Evolutionary conservation across 106 monocot species (phyloP).

Genomic region (Platanthera zijinensis): DNA sequence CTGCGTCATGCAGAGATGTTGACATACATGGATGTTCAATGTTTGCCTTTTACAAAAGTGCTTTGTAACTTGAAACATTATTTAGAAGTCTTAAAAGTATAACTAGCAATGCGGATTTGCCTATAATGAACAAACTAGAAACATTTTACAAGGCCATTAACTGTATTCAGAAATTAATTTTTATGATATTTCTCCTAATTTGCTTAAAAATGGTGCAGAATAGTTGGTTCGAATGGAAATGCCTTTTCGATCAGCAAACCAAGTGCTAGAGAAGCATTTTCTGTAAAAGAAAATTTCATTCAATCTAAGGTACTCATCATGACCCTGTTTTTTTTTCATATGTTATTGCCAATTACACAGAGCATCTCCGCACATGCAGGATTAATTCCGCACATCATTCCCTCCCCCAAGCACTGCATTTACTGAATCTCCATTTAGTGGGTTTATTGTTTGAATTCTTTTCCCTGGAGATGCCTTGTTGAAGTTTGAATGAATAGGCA

Average conservation of each 20-base stretch:
- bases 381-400: no score
- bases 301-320: constrained; percentile 60
- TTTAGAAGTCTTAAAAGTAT: not conserved
- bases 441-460: not conserved
- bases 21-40: not conserved
- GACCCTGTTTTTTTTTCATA: not conserved
- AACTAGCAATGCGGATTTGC: not conserved
- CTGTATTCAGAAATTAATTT: not conserved
- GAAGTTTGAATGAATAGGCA: not conserved
- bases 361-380: no score
- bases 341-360: no score
- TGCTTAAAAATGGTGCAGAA: constrained; percentile 25
- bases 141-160: not conserved
- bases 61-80: not conserved
- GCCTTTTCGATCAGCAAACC: constrained; percentile 48
- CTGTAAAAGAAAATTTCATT: constrained; percentile 81
- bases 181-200: not conserved
- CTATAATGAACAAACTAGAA: not conserved
- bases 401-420: no score
- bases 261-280: constrained; percentile 46
- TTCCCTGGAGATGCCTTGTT: not conserved
- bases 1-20: not conserved
- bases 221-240: constrained; percentile 20
- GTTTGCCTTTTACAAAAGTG: not conserved
- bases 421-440: no score